These are phyloP conservation scores for Tricholoma furcatifolium DNA, from an alignment of 768 basidiomycete genomes.

Conservation along the genomic window DNA sequence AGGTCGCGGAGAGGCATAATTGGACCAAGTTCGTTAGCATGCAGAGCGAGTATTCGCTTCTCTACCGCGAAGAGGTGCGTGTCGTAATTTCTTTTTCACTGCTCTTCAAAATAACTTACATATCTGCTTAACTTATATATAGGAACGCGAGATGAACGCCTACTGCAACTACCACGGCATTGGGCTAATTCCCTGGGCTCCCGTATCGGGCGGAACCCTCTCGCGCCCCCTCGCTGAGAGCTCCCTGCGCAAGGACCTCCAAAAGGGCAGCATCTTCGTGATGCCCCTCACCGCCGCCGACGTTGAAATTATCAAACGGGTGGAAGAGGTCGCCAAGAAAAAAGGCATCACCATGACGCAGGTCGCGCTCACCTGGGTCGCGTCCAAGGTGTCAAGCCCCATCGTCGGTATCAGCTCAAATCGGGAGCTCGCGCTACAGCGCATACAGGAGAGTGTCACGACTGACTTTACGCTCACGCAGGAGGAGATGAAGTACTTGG, in stretches of 20 bases:
- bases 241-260: conserved; percentile 14
- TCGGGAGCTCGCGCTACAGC: neutral
- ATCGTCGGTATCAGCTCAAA: conserved; percentile 23
- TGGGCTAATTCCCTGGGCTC: conserved; percentile 41
- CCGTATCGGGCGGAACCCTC: conserved; percentile 37
- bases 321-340: conserved; percentile 41
- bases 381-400: conserved; percentile 34
- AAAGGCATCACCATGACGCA: conserved; percentile 41
- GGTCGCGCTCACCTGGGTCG: conserved; percentile 42
- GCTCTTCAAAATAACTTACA: no score
- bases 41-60: no score
- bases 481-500: neutral
- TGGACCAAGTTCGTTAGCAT: no score
- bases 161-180: conserved; percentile 32
- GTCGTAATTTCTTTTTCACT: no score
- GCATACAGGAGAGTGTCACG: conserved; percentile 15
- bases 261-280: conserved; percentile 17
- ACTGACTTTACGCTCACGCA: neutral
- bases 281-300: conserved; percentile 22
- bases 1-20: no score
- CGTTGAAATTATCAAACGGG: conserved; percentile 32
- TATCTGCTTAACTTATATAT: no score
- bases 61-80: no score
- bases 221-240: conserved; percentile 31
- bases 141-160: conserved; percentile 45